phyloP scores from a whole-genome alignment of 257 asterid species.

The Ophiorrhiza pumila region DNA sequence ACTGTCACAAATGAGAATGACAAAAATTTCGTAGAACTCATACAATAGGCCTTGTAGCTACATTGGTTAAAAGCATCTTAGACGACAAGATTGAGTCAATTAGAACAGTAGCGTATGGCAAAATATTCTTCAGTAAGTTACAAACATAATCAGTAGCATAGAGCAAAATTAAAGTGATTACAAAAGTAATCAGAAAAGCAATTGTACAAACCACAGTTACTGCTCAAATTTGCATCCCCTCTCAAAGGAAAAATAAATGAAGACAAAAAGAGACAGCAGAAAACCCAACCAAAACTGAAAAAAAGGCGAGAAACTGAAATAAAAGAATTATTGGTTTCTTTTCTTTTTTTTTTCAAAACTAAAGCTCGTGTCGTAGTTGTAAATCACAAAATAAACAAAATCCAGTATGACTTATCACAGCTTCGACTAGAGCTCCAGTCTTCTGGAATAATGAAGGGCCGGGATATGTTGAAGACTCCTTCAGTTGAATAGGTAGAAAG shows the following conservation, averaged over 20 bases:
- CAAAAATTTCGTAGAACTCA: no score
- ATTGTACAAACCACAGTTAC: conserved; percentile 1
- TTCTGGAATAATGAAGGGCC: conserved; percentile 12
- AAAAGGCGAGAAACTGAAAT: not conserved
- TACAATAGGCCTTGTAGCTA: no score
- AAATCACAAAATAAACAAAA: conserved; percentile 8
- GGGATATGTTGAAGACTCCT: conserved; percentile 6
- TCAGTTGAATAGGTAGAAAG: not conserved
- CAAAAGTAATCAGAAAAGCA: not conserved
- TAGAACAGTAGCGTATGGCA: no score
- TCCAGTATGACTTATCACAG: conserved; percentile 26
- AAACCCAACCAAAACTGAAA: not conserved
- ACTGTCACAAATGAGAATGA: no score
- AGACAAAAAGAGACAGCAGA: not conserved
- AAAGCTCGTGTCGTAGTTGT: conserved; percentile 3
- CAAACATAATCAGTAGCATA: not conserved
- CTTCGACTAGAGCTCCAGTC: conserved; percentile 22
- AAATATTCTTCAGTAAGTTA: no score
- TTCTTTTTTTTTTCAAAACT: not conserved
- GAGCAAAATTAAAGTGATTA: not conserved
- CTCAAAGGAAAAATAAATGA: not conserved
- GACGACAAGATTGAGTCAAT: no score
- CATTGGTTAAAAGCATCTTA: no score
- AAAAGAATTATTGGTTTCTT: not conserved
- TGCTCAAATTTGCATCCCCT: not conserved